phyloP scores from a whole-genome alignment of 1,284 basidiomycete genomes.

The Ceratobasidium sp. region DNA sequence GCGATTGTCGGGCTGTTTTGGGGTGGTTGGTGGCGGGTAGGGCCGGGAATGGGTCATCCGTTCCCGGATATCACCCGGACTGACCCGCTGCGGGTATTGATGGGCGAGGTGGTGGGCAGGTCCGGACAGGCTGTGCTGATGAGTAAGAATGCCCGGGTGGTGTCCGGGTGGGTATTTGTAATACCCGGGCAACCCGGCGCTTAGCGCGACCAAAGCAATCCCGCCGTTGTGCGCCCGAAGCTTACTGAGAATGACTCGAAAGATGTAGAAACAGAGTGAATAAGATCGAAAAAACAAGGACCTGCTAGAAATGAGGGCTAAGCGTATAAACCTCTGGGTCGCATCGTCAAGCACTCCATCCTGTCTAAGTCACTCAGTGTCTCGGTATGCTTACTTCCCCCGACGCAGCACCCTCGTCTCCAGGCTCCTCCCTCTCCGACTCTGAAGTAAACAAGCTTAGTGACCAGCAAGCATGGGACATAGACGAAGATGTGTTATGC shows the following conservation, averaged over 20 bases:
- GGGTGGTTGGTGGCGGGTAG: slow-evolving; percentile 1
- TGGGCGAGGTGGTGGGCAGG: too few species aligned
- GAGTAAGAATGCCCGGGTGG: too few species aligned
- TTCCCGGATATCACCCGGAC: too few species aligned
- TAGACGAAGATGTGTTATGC: neutral
- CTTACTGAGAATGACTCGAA: neutral
- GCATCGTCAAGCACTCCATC: too few species aligned
- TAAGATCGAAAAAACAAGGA: neutral
- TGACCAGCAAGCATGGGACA: slow-evolving; percentile 1
- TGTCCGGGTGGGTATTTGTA: too few species aligned
- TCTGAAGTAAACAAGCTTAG: slow-evolving; percentile 8
- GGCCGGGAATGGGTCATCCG: too few species aligned
- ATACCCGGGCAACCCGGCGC: slow-evolving; percentile 15
- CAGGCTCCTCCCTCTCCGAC: neutral
- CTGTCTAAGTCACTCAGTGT: neutral
- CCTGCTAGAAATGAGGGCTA: neutral
- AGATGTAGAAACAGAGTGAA: neutral
- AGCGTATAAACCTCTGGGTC: neutral
- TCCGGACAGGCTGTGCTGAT: too few species aligned
- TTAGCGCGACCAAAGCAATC: slow-evolving; percentile 6
- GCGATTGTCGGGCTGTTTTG: slow-evolving; percentile 14
- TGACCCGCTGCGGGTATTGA: too few species aligned
- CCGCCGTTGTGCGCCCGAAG: neutral
- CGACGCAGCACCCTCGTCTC: neutral
- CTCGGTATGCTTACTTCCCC: neutral